A percentile compares a stretch with the other conserved stretches of the same genome.
Evolutionary conservation across 305 asterid genomes (phyloP).

Genomic region (Caryopteris hybrid): DNA sequence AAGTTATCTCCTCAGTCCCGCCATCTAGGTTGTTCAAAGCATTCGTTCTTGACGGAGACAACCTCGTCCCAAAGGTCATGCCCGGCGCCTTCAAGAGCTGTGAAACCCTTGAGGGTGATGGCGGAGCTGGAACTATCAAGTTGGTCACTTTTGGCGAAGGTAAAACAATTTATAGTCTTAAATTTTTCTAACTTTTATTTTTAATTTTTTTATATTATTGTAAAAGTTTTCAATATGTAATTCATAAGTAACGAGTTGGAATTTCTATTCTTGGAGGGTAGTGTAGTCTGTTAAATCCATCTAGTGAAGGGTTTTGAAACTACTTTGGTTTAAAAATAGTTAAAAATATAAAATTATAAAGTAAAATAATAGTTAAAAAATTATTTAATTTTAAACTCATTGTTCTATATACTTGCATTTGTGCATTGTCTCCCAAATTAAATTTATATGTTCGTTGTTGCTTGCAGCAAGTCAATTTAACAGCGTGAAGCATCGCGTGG

Average conservation of each 20-base stretch:
- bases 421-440: too few relatives aligned
- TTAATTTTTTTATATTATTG: too few relatives aligned
- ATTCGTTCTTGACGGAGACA: conserved; percentile 38
- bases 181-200: too few relatives aligned
- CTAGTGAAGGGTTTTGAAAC: too few relatives aligned
- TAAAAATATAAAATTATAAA: too few relatives aligned
- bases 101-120: conserved; percentile 42
- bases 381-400: too few relatives aligned
- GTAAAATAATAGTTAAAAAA: too few relatives aligned
- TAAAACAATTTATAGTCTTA: background rate
- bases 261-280: too few relatives aligned
- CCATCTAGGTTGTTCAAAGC: conserved; percentile 41
- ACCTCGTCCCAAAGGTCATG: conserved; percentile 41
- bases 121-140: conserved; percentile 54
- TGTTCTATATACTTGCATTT: too few relatives aligned
- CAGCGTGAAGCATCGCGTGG: conserved; percentile 38
- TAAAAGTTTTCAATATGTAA: background rate
- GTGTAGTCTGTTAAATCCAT: too few relatives aligned
- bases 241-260: too few relatives aligned
- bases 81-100: conserved; percentile 40
- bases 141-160: conserved; percentile 47
- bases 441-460: background rate
- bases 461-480: conserved; percentile 37
- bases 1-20: conserved; percentile 31
- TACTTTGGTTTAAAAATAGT: too few relatives aligned